Evolutionary conservation across 768 basidiomycete genomes (phyloP), one percentile per base, ranked within the genome.

Genomic region (Leucosporidium creatinivorum): DNA sequence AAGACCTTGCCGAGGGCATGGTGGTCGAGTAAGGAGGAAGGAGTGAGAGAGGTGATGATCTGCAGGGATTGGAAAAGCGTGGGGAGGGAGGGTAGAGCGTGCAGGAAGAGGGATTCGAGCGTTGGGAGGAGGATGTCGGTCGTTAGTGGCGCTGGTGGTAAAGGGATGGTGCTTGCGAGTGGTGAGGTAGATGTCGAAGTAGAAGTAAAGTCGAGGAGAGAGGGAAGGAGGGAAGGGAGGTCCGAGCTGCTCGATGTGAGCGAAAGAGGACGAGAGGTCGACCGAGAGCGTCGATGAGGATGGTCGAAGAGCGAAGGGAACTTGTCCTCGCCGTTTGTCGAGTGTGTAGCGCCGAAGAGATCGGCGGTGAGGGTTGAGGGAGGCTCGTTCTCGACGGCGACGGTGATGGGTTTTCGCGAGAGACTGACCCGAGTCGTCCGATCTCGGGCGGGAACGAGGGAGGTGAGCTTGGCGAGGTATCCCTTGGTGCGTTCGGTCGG

Each of bases 71-170:
- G 57, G 36, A 58, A 58, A 23, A 58, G 57, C 39, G 39, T 13
- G 6, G 39, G 39, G 36, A 36, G 19, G n/a, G 57, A 36, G 23
- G 57, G 57, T 1, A 33, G 57, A 13, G 39, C 36, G 57, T 31
- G 33, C 0, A 30, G 57, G 57, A 58, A 36, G 36, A 58, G 33
- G 4, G 33, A n/a, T 36, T 58, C 57, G 57, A 58, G 23, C 10
- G 36, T n/a, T 21, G 17, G 31, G 31, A 58, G 57, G 57, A 58
- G 30, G 57, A 23, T 36, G 57, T 58, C 57, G 6, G 57, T 58
- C 13, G 39, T 44, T 44, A 44, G 15, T 44, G 39, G 39, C 15
- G 57, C 17, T 58, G 33, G 57, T 1, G 9, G 36, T n/a, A 23
- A 36, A 30, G 15, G 30, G n/a, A 4, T 28, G 15, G 17, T 18